Evolutionary conservation across 805 yeast species (phyloP), one percentile per base, ranked within the genome.

Genomic region (Pichia californica): DNA sequence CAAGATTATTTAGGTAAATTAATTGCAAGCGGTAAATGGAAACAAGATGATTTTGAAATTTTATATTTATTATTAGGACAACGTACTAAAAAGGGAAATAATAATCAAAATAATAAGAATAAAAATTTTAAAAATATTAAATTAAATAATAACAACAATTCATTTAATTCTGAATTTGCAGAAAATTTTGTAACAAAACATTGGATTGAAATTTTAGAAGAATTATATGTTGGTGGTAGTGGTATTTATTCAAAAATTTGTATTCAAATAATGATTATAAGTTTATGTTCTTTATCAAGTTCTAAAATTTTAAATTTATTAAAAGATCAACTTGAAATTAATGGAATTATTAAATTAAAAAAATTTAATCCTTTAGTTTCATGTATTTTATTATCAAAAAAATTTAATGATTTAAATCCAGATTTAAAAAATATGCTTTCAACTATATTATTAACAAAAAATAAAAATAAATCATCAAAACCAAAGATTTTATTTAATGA

Each of bases 141-240:
- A 14, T 7, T 35, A 11, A 11, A 14, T 14, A 26, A 58, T 52
- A 41, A 61, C 58, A 32, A 40, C 21, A 34, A 42, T 10, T 42
- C 30, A 14, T 13, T 14, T 31, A 23, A 35, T n/a, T 33, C 27
- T 14, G 58, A 55, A 2, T 80, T 83, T 58, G 70, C 78, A 2
- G 82, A 76, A 44, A 55, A 52, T 18, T 84, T 83, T 58, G 76
- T 81, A 2, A 66, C 66, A 18, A 53, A 63, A 1, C 62, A 67
- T 10, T 83, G 88, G 88, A 59, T 81, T 15, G 81, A 77, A 50
- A 57, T 61, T 13, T 54, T 84, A 34, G 91, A 83, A 52, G 67
- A 64, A 31, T 57, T 78, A 42, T 83, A 77, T 61, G 71, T 71
- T 9, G 73, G 71, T 41, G 88, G 86, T 5, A 64, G 64, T 20